Base-by-base conservation (phyloP, 805 yeast genomes). In the Kockiozyma suomiensis region DNA sequence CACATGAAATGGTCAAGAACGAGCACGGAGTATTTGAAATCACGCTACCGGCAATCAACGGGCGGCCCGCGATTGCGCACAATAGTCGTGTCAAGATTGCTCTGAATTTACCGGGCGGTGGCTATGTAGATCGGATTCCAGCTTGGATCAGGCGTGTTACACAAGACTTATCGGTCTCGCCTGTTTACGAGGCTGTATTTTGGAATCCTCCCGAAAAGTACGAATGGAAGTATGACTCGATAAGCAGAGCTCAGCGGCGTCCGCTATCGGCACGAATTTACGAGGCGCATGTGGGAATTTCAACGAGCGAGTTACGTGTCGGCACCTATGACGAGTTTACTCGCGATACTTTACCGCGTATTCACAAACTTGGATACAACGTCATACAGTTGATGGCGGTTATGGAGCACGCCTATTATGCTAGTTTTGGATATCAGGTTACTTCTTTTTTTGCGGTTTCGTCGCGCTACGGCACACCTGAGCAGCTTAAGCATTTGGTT, bases 331-430 rank as follows among this genome's bases (percentile, higher is more conserved):
- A 82, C 66, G 96, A 93, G 72, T 93, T 93, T 73, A 87, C 97
- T 13, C 67, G 77, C 47, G 85, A 88, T 65, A 80, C 91, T 12
- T 80, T 93, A 63, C 98, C 98, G n/a, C 80, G 86, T 47, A 89
- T 93, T 67, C 85, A 84, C 67, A 83, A 86, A 64, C 79, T 92
- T 61, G 97, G 97, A 38, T 93, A 93, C 74, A 90, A 94, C 73
- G 85, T 96, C 3, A 87, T 93, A 68, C 99, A 93, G 75, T 79
- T 93, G 70, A 93, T 93, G 99, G 97, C 99, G 0, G 82, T 93
- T 46, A 93, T 93, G 99, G 99, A 93, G 75, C 99, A 93, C 73
- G 98, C 99, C 1, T 93, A 93, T 73, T 93, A 93, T 73, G 99
- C 97, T 0, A 90, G 97, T 1, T 93, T 93, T 73, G 99, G 99